Evolutionary conservation across 1,284 basidiomycete genomes (phyloP).

Genomic region (Malassezia slooffiae): DNA sequence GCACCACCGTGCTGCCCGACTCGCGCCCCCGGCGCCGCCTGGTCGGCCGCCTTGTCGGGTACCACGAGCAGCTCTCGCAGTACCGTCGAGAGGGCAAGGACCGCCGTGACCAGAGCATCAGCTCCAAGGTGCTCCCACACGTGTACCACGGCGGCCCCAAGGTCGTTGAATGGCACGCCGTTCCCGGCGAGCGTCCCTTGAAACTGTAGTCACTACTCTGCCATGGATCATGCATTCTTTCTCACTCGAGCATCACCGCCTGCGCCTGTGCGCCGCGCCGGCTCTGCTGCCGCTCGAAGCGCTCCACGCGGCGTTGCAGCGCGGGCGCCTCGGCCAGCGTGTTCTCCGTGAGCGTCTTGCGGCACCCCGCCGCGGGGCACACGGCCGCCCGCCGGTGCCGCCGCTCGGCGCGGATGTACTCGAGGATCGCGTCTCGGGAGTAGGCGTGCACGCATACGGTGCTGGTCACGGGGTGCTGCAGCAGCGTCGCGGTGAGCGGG

Average conservation of each 20-base stretch:
- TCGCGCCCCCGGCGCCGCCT: constrained; percentile 2
- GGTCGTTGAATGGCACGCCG: not conserved
- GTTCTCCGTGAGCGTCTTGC: not conserved
- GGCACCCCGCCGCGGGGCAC: constrained; percentile 13
- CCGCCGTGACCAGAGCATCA: constrained; percentile 26
- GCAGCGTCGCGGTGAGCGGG: constrained; percentile 25
- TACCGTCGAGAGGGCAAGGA: constrained; percentile 47
- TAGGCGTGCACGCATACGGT: constrained; percentile 15
- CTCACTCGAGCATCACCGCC: not conserved
- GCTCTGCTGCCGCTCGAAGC: constrained; percentile 7
- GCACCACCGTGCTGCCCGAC: not conserved
- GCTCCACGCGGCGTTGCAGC: constrained; percentile 10
- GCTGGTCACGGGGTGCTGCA: constrained; percentile 28
- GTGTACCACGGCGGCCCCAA: constrained; percentile 1
- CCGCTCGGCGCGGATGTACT: constrained; percentile 2
- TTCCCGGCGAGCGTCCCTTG: not conserved
- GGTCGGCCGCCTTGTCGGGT: constrained; percentile 32
- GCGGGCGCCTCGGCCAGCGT: constrained; percentile 4
- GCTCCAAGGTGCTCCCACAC: constrained; percentile 2
- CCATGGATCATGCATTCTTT: not conserved
- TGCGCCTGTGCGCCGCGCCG: constrained; percentile 7
- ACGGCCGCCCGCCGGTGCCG: not conserved
- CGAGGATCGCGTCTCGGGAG: constrained; percentile 11
- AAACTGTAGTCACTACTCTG: no score
- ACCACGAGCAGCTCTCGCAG: constrained; percentile 35